A percentile compares a stretch with the other conserved stretches of the same genome.
Evolutionary conservation across 139 green algal species (phyloP).

Genomic region (Ettlia oleoabundans): DNA sequence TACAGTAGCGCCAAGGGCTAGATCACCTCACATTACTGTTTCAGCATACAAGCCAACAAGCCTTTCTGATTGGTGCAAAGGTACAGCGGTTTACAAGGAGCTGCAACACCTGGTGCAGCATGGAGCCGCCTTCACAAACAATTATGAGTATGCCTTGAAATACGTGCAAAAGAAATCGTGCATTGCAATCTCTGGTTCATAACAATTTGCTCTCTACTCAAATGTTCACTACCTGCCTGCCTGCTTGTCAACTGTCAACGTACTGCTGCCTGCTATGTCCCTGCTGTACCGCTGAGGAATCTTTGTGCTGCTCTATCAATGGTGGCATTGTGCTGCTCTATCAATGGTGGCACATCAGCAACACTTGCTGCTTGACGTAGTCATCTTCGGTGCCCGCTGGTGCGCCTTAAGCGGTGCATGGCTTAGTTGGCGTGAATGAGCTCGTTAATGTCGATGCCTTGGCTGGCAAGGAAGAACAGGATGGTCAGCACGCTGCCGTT

Average conservation of each 20-base stretch:
- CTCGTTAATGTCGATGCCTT: slow-evolving; percentile 74
- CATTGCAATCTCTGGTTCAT: too few relatives aligned
- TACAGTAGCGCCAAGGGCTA: slow-evolving; percentile 37
- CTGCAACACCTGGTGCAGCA: neutral
- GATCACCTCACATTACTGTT: neutral
- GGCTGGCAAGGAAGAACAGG: slow-evolving; percentile 67
- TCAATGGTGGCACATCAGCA: too few relatives aligned
- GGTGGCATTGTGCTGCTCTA: too few relatives aligned
- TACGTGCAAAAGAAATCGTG: too few relatives aligned
- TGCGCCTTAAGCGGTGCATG: neutral
- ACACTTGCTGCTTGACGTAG: too few relatives aligned
- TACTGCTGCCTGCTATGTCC: neutral
- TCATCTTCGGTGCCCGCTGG: too few relatives aligned
- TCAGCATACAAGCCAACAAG: neutral
- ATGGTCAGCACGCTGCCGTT: slow-evolving; percentile 80
- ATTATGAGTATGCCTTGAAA: too few relatives aligned
- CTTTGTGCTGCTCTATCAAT: neutral
- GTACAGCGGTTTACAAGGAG: too few relatives aligned
- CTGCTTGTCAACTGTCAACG: neutral
- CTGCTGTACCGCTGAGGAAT: too few relatives aligned
- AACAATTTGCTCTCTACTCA: neutral
- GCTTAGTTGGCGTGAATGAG: slow-evolving; percentile 45
- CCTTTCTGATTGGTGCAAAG: too few relatives aligned
- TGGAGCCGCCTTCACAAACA: neutral
- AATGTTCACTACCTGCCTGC: neutral